Percentiles rank a stretch among this genome's conserved stretches.
Conservation (phyloP, 495 filamentous ascomycete species). For the Cryomyces antarcticus region DNA sequence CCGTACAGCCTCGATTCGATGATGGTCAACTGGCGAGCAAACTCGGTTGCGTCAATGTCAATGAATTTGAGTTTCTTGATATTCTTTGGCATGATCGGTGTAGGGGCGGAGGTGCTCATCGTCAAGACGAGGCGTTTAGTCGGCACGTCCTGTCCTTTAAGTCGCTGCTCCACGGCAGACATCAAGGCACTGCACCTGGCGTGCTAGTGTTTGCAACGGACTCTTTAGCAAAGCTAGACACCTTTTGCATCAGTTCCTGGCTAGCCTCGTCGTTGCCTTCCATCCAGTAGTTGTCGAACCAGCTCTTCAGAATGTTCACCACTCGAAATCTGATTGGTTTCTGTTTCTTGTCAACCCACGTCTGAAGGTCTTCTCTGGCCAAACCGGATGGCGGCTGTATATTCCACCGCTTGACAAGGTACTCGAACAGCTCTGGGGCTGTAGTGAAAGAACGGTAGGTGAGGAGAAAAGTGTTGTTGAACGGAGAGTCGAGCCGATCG, state of each 20-base stretch:
- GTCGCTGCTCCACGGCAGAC: conserved; percentile 65
- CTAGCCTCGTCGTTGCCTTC: conserved; percentile 69
- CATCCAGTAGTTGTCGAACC: conserved; percentile 99
- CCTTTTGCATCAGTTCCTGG: conserved; percentile 65
- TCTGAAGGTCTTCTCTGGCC: conserved; percentile 50
- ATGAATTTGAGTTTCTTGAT: conserved; percentile 99
- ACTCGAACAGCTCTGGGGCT: conserved; percentile 76
- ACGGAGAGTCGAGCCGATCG: conserved; percentile 83
- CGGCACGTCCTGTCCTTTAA: conserved; percentile 71
- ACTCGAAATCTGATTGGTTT: conserved; percentile 87
- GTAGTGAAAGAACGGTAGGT: conserved; percentile 92
- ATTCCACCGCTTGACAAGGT: conserved; percentile 75
- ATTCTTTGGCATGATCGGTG: conserved; percentile 90
- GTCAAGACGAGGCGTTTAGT: conserved; percentile 74
- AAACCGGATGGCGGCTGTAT: conserved; percentile 84
- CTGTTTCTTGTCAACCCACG: conserved; percentile 86
- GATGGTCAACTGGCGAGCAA: conserved; percentile 89
- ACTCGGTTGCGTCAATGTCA: conserved; percentile 89
- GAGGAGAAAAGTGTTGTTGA: conserved; percentile 93
- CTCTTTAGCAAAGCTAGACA: conserved; percentile 79
- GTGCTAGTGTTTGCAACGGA: conserved; percentile 83
- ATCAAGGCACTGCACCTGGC: conserved; percentile 61
- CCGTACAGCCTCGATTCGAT: conserved; percentile 89
- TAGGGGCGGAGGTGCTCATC: conserved; percentile 45
- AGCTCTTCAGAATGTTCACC: conserved; percentile 92